phyloP scores from a whole-genome alignment of 192 early-diverging fungal species.

The Coemansia sp. region DNA sequence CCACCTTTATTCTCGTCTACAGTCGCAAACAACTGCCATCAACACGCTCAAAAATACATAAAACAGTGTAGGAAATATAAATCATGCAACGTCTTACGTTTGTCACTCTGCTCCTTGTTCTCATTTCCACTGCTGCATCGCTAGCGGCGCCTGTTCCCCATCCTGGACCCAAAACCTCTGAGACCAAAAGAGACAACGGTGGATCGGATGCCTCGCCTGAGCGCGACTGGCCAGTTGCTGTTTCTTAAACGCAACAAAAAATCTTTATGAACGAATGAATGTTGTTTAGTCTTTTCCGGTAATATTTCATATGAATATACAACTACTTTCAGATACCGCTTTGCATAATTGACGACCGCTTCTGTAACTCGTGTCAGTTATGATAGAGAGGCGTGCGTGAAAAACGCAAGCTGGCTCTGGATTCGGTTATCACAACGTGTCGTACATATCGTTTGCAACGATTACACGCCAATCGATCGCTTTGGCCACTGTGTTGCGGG shows the following conservation, averaged over 20 bases:
- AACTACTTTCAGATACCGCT: no score
- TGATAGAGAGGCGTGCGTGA: no score
- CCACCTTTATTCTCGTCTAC: not conserved
- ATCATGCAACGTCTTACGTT: conserved; percentile 10
- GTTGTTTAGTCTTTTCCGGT: no score
- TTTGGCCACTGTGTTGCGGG: no score
- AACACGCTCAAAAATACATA: not conserved
- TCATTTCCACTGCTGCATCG: conserved; percentile 18
- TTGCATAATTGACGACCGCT: not conserved
- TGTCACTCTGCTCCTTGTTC: conserved; percentile 22
- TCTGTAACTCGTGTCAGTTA: no score
- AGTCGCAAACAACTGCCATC: not conserved
- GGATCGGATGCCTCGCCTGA: conserved; percentile 19
- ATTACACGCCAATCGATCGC: no score
- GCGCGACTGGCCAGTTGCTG: conserved; percentile 51
- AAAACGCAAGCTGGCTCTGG: no score
- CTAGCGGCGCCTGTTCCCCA: conserved; percentile 36
- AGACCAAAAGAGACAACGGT: conserved; percentile 5
- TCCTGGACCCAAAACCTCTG: not conserved
- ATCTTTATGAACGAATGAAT: no score
- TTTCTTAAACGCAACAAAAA: no score
- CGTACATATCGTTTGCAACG: no score
- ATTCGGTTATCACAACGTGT: no score
- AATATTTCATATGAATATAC: no score
- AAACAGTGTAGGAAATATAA: not conserved